Evolutionary conservation across 169 alveolate genomes (phyloP).

Genomic region (Eimeria tenella): DNA sequence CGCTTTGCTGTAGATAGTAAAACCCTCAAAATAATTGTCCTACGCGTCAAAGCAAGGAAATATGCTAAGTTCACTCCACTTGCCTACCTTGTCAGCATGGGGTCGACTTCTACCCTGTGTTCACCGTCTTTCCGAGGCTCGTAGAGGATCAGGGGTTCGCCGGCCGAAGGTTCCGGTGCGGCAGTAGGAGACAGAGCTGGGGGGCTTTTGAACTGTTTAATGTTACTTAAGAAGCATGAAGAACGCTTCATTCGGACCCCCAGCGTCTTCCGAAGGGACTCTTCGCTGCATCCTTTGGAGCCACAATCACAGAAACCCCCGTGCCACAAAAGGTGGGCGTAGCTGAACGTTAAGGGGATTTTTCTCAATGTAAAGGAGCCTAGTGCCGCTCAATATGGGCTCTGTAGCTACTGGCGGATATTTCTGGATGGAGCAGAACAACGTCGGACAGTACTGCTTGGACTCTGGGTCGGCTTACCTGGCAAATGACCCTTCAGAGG

Average conservation of each 20-base stretch:
- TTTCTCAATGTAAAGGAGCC: too few relatives aligned
- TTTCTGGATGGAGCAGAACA: too few relatives aligned
- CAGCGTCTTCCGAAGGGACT: conserved; percentile 87
- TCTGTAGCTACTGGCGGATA: too few relatives aligned
- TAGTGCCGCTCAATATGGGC: too few relatives aligned
- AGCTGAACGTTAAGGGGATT: too few relatives aligned
- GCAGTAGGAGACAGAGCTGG: conserved; percentile 54
- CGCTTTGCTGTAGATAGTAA: too few relatives aligned
- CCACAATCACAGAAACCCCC: background rate
- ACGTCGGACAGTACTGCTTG: too few relatives aligned
- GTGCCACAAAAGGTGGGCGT: too few relatives aligned
- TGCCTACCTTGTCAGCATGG: conserved; percentile 85
- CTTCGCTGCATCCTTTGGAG: conserved; percentile 83
- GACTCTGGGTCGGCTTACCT: conserved; percentile 75
- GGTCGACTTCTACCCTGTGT: conserved; percentile 85
- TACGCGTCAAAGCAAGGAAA: background rate
- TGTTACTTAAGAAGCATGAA: conserved; percentile 75
- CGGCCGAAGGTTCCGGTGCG: conserved; percentile 15
- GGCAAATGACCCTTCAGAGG: conserved; percentile 88
- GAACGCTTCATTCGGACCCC: conserved; percentile 84
- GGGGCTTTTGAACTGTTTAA: conserved; percentile 76
- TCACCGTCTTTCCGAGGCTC: conserved; percentile 84
- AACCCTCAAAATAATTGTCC: background rate
- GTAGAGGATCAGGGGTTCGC: conserved; percentile 85
- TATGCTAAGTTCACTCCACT: background rate